Percentiles rank a stretch among this genome's conserved stretches.
These are phyloP conservation scores for Umbelopsis vinacea DNA, from an alignment of 192 early-diverging fungal species.

Conservation along the genomic window DNA sequence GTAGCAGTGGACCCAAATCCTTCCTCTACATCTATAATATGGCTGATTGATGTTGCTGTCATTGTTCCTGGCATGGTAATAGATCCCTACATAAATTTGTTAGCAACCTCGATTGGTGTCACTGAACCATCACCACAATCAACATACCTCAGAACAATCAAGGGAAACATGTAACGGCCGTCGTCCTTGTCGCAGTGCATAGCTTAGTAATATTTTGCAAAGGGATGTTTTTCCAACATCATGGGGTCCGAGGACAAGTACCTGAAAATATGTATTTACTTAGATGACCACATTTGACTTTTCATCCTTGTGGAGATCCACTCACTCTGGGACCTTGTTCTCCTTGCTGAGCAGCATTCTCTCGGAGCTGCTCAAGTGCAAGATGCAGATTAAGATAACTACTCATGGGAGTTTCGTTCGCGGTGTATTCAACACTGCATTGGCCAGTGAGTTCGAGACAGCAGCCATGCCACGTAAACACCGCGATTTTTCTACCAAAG, in stretches of 20 bases:
- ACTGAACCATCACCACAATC: not conserved
- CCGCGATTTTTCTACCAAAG: conserved; percentile 80
- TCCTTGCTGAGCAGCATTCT: conserved; percentile 46
- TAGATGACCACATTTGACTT: not conserved
- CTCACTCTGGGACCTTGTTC: conserved; percentile 54
- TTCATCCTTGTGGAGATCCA: not conserved
- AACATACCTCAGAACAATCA: conserved; percentile 74
- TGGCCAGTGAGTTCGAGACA: conserved; percentile 64
- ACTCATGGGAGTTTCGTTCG: conserved; percentile 96
- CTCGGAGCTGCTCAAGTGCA: conserved; percentile 80
- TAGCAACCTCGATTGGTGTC: not conserved
- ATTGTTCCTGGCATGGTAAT: conserved; percentile 88
- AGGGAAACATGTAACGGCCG: conserved; percentile 84
- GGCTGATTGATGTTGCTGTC: conserved; percentile 73
- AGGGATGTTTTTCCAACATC: conserved; percentile 94
- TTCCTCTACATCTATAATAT: conserved; percentile 85
- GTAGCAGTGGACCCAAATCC: conserved; percentile 77
- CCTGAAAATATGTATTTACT: conserved; percentile 43
- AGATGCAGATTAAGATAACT: conserved; percentile 88
- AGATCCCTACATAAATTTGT: conserved; percentile 55
- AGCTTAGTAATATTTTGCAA: conserved; percentile 86
- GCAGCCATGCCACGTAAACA: conserved; percentile 95
- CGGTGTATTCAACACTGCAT: conserved; percentile 83
- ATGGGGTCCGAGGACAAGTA: conserved; percentile 88
- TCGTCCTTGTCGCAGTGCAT: conserved; percentile 74